These are phyloP conservation scores for Eurotiales sp. DNA, from an alignment of 2,329 filamentous ascomycete species.

Conservation along the genomic window DNA sequence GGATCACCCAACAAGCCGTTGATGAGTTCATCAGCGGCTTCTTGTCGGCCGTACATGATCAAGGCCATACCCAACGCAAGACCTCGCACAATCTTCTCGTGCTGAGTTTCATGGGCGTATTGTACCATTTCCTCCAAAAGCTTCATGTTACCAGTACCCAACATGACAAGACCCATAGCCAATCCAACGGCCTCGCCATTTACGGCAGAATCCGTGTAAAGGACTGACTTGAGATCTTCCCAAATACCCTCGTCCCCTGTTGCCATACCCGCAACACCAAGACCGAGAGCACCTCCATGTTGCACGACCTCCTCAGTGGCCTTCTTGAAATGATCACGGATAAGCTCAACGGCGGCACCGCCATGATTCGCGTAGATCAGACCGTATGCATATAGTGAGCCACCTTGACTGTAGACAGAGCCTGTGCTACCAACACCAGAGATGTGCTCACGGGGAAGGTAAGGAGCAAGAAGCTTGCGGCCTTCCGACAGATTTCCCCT, in stretches of 20 bases:
- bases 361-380: slow-evolving; percentile 97
- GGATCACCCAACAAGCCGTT: slow-evolving; percentile 90
- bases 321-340: slow-evolving; percentile 48
- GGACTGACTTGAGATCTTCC: slow-evolving; percentile 80
- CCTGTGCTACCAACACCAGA: slow-evolving; percentile 67
- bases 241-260: slow-evolving; percentile 88
- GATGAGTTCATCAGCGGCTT: slow-evolving; percentile 90
- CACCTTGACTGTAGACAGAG: slow-evolving; percentile 93
- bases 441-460: slow-evolving; percentile 69
- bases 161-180: slow-evolving; percentile 96
- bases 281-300: slow-evolving; percentile 88
- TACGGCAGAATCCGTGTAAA: slow-evolving; percentile 91
- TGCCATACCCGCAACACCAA: slow-evolving; percentile 97
- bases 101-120: slow-evolving; percentile 95
- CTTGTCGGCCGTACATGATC: slow-evolving; percentile 96
- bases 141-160: slow-evolving; percentile 93
- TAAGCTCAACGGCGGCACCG: slow-evolving; percentile 65
- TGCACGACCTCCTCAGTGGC: slow-evolving; percentile 76
- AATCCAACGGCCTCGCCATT: slow-evolving; percentile 96
- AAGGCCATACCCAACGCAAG: slow-evolving; percentile 94
- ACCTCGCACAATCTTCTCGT: slow-evolving; percentile 97
- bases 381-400: slow-evolving; percentile 90
- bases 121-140: slow-evolving; percentile 95
- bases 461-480: slow-evolving; percentile 88
- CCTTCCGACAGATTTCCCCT: slow-evolving; percentile 91